Base-by-base conservation (phyloP, 306 rosid species). In the Coriaria nepalensis region DNA sequence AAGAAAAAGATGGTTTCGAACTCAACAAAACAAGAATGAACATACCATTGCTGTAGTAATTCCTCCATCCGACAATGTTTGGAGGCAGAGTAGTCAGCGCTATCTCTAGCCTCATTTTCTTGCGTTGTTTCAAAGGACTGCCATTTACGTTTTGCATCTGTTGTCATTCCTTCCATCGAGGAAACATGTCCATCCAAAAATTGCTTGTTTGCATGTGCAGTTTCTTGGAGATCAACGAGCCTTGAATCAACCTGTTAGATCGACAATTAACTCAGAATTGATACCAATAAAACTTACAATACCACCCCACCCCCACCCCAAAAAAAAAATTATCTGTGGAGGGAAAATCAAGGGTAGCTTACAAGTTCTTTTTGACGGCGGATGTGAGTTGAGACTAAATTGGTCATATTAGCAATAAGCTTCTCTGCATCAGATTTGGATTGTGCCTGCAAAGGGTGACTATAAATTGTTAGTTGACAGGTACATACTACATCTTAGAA, bases 121-220 rank as follows among this genome's bases (percentile, higher is more conserved):
- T 94, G 90, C 52, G 82, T 81, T 15, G 44, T n/a, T 43, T 79
- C 73, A 60, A 75, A 90, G 15, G 78, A 61, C 52, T 77, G 76
- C 98, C 98, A 90, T 69, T 90, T 90, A 47, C 98, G 73, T 66
- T 90, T 90, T 5, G 96, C 93, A 51, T 73, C 69, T 13, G 65
- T 67, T 41, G 78, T 63, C 52, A 82, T 71, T 55, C 78, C 87
- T 40, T 67, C 87, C 66, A 90, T 41, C 8, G 94, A 79, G 10
- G 73, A 77, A 60, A 77, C 76, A 8, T 92, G 93, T 47, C 64
- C 74, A 62, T 82, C 93, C 73, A 92, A 61, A 63, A 92, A 85
- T 48, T 73, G 40, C 66, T 85, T 92, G 69, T 71, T 80, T 56
- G 57, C 70, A 37, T 64, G 57, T 50, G 81, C 93, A 52, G 60